phyloP scores from a whole-genome alignment of 2,329 filamentous ascomycete genomes.

The Aspergillus sp. region DNA sequence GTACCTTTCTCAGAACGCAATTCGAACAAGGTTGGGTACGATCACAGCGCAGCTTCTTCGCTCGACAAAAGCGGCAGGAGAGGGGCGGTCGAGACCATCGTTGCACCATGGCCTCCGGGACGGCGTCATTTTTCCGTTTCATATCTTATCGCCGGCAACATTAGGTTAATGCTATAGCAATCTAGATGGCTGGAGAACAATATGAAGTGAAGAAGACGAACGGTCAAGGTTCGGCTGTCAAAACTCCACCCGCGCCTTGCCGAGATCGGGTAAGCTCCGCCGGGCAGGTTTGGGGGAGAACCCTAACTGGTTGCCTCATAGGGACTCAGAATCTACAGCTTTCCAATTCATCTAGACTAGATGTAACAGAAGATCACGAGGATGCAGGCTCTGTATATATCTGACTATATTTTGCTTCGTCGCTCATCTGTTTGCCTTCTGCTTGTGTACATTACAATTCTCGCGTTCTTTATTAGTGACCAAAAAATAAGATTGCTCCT shows the following conservation, averaged over 20 bases:
- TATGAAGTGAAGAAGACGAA: neutral
- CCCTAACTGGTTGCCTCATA: neutral
- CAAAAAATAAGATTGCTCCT: too few species aligned
- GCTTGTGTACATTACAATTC: too few species aligned
- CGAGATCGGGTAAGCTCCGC: slow-evolving; percentile 1
- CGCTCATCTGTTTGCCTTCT: too few species aligned
- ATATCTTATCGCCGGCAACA: neutral
- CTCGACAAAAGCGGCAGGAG: slow-evolving; percentile 25
- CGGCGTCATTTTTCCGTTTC: slow-evolving; percentile 4
- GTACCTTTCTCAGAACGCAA: slow-evolving; percentile 19
- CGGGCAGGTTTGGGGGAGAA: neutral
- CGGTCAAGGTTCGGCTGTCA: neutral
- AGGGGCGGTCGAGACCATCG: slow-evolving; percentile 17
- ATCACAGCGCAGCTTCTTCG: slow-evolving; percentile 28
- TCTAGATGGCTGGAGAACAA: neutral
- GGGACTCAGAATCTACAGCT: too few species aligned
- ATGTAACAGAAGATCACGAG: too few species aligned
- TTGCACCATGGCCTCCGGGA: slow-evolving; percentile 5
- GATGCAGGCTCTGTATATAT: too few species aligned
- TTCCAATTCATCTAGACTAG: too few species aligned
- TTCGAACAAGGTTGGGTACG: slow-evolving; percentile 27
- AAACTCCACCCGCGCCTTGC: neutral
- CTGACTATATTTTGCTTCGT: too few species aligned
- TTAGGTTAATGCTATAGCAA: neutral
- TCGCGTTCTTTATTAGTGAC: too few species aligned